Conservation (phyloP, 331 rosid genomes). For the Ulmus americana region DNA sequence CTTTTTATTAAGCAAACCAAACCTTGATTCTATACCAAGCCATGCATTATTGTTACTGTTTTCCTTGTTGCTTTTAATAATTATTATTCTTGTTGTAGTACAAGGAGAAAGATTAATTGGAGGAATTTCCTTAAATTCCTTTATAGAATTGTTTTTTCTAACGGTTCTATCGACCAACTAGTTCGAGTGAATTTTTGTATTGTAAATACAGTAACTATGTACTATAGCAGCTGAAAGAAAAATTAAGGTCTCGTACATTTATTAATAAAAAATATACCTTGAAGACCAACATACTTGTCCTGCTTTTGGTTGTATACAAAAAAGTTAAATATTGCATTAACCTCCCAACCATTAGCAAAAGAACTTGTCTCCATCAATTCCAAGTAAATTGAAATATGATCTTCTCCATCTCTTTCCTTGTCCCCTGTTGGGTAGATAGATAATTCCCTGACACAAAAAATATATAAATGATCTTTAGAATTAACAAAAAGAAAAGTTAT, state of each 20-base stretch:
- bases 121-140: no score
- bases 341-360: constrained; percentile 22
- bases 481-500: no score
- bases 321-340: constrained; percentile 14
- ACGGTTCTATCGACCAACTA: no score
- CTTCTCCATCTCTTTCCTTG: constrained; percentile 1
- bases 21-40: no score
- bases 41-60: no score
- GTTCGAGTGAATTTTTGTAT: no score
- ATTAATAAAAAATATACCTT: constrained; percentile 15
- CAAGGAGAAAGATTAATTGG: no score
- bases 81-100: no score
- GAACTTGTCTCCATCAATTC: background rate
- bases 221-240: background rate
- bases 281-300: constrained; percentile 12
- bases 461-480: background rate
- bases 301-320: constrained; percentile 18
- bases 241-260: background rate
- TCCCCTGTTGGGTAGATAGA: constrained; percentile 25
- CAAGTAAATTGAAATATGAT: constrained; percentile 20
- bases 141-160: no score
- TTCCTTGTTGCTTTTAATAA: no score
- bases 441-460: constrained; percentile 18
- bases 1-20: no score
- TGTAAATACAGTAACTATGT: no score